A percentile compares a stretch with the other conserved stretches of the same genome.
These are phyloP conservation scores for Fusarium cicatricum DNA, from an alignment of 2,329 filamentous ascomycete species.

Conservation along the genomic window DNA sequence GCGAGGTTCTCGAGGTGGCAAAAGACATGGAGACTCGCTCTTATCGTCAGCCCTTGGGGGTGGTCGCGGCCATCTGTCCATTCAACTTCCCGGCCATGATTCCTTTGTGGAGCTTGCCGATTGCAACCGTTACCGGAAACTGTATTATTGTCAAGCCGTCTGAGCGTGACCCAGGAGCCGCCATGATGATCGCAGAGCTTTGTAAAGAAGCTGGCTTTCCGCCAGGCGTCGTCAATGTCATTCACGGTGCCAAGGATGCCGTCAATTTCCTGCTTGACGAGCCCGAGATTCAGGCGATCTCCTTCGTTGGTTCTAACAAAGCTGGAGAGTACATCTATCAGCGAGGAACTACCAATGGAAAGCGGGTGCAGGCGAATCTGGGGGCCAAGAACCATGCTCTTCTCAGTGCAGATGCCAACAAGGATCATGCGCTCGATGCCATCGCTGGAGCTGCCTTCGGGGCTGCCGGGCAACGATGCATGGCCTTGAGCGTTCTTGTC, in stretches of 20 bases:
- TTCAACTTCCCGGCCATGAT: conserved; percentile 91
- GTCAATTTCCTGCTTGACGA: conserved; percentile 84
- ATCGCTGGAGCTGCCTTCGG: conserved; percentile 84
- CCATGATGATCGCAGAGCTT: conserved; percentile 81
- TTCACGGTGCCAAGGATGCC: conserved; percentile 77
- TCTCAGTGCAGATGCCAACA: conserved; percentile 80
- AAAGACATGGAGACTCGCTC: conserved; percentile 86
- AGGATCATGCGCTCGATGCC: conserved; percentile 80
- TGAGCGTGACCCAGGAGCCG: conserved; percentile 79
- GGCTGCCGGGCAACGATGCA: conserved; percentile 81
- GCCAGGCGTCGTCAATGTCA: conserved; percentile 76
- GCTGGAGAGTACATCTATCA: conserved; percentile 83
- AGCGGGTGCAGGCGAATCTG: conserved; percentile 82
- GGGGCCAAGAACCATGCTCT: conserved; percentile 86
- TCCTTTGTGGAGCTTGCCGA: conserved; percentile 81
- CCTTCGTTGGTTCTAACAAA: conserved; percentile 82
- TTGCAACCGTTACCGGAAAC: conserved; percentile 81
- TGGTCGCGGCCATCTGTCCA: conserved; percentile 81
- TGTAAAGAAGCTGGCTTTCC: conserved; percentile 79
- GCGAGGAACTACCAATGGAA: conserved; percentile 77
- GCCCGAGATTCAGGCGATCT: conserved; percentile 80
- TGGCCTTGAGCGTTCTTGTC: conserved; percentile 80
- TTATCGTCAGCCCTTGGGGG: conserved; percentile 76
- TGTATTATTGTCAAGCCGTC: conserved; percentile 82
- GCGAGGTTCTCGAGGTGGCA: conserved; percentile 79